Evolutionary conservation across 768 basidiomycete species (phyloP).

Genomic region (Tulasnella sp.): DNA sequence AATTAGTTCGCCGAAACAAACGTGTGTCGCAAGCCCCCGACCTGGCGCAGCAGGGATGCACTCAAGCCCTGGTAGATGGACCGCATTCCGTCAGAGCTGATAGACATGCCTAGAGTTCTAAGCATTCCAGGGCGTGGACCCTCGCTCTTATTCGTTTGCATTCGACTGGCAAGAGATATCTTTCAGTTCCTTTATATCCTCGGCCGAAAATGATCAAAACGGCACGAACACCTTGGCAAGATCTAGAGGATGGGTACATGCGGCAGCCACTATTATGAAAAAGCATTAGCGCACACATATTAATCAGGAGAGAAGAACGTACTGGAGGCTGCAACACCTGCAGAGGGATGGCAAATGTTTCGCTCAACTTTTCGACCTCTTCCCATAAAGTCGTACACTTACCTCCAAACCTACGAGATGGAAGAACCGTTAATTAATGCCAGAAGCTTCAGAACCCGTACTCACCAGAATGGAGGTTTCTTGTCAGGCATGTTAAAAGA

Average conservation of each 20-base stretch:
- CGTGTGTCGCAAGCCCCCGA: not conserved
- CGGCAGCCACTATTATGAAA: constrained; percentile 18
- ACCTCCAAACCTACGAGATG: constrained; percentile 9
- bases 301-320: not conserved
- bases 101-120: constrained; percentile 11
- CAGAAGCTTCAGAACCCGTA: not conserved
- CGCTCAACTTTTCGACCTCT: not conserved
- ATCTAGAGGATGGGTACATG: constrained; percentile 22
- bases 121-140: constrained; percentile 18
- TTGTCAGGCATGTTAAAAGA: not conserved
- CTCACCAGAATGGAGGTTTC: constrained; percentile 15
- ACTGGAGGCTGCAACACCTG: constrained; percentile 23
- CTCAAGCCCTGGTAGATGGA: constrained; percentile 21
- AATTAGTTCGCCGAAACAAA: not conserved
- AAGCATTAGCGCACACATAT: not conserved
- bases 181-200: not conserved
- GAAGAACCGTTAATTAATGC: not conserved
- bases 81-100: constrained; percentile 2
- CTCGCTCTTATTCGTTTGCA: constrained; percentile 21
- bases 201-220: not conserved
- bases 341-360: not conserved
- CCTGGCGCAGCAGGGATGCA: constrained; percentile 21
- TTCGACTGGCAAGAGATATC: constrained; percentile 11
- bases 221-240: constrained; percentile 22
- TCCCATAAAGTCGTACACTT: not conserved